Conservation (phyloP, 371 early-diverging fungal species). For the Circinella umbellata region DNA sequence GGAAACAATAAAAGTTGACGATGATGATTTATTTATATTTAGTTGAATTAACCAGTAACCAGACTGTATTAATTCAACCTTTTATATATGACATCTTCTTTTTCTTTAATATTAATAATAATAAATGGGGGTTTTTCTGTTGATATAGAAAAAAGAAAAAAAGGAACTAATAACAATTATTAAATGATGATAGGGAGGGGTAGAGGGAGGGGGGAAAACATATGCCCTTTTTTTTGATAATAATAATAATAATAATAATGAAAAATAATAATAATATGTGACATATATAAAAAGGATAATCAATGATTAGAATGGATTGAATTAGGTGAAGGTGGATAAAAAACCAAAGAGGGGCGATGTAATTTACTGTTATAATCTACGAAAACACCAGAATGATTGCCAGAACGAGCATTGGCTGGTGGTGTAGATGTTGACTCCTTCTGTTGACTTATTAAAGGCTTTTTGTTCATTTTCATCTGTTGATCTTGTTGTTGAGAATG, state of each 20-base stretch:
- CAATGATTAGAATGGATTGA: slow-evolving; percentile 24
- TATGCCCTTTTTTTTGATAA: too few species aligned
- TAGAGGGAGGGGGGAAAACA: not conserved
- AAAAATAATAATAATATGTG: not conserved
- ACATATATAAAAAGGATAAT: not conserved
- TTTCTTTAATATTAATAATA: not conserved
- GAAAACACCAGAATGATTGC: not conserved
- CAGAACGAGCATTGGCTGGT: not conserved
- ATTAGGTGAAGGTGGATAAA: slow-evolving; percentile 46
- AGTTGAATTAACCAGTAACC: too few species aligned
- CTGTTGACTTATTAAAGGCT: not conserved
- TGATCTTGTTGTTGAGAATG: not conserved
- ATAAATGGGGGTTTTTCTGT: not conserved
- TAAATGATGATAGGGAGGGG: too few species aligned
- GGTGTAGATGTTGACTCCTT: not conserved
- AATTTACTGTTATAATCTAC: slow-evolving; percentile 2
- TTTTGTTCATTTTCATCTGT: not conserved
- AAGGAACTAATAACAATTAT: not conserved
- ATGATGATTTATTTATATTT: too few species aligned
- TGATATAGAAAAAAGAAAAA: not conserved
- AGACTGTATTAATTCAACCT: not conserved
- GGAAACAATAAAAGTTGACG: too few species aligned
- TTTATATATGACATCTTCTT: too few species aligned
- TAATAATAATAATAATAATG: too few species aligned
- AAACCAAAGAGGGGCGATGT: slow-evolving; percentile 32